phyloP scores from a whole-genome alignment of 768 basidiomycete genomes.

The Xerocomus spinulosus region DNA sequence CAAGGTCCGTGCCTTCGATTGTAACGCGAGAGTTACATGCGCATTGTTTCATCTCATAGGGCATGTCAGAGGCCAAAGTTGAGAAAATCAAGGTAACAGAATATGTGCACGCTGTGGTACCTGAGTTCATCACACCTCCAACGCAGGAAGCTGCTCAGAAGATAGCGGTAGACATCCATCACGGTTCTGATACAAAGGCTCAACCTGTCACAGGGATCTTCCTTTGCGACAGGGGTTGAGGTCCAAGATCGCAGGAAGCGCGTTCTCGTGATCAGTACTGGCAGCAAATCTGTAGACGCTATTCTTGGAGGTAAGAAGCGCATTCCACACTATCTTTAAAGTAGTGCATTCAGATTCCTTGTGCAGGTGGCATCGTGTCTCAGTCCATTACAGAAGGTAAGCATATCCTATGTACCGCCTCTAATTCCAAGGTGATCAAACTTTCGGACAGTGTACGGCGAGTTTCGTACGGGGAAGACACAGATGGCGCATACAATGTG shows the following conservation, averaged over 20 bases:
- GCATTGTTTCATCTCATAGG: constrained; percentile 43
- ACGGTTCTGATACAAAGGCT: neutral
- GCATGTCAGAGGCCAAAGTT: constrained; percentile 95
- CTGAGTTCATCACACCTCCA: neutral
- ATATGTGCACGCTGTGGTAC: constrained; percentile 9
- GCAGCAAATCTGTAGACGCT: constrained; percentile 85
- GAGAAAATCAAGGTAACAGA: constrained; percentile 84
- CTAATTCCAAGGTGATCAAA: neutral
- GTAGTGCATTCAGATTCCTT: neutral
- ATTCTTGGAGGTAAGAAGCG: constrained; percentile 71
- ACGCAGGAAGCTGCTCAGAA: constrained; percentile 90
- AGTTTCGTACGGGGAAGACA: constrained; percentile 94
- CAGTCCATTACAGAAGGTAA: constrained; percentile 91
- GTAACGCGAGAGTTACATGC: neutral
- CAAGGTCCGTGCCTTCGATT: constrained; percentile 51
- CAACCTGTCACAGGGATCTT: constrained; percentile 60
- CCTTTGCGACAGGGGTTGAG: constrained; percentile 91
- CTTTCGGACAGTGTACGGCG: constrained; percentile 74
- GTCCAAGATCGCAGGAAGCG: constrained; percentile 81
- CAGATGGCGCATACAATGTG: constrained; percentile 95
- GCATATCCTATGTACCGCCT: neutral
- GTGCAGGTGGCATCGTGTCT: constrained; percentile 78
- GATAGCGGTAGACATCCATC: constrained; percentile 51
- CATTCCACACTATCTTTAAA: neutral
- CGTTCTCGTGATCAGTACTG: constrained; percentile 83